A percentile compares a stretch with the other conserved stretches of the same genome.
These are phyloP conservation scores for Ophiognomonia clavigignenti-juglandacearum DNA, from an alignment of 2,329 filamentous ascomycete genomes.

Conservation along the genomic window DNA sequence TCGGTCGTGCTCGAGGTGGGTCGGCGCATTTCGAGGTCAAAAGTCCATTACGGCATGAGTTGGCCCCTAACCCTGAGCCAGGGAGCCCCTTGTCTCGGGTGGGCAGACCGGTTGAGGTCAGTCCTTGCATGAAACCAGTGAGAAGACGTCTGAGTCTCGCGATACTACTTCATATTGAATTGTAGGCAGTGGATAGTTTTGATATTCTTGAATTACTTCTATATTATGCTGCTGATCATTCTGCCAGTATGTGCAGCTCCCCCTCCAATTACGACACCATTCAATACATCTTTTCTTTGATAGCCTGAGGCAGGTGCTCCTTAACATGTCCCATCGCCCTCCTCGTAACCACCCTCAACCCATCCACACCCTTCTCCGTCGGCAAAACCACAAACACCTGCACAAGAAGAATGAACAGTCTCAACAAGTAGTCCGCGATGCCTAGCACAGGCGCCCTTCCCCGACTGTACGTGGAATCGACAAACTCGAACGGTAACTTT, in stretches of 20 bases:
- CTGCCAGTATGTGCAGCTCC: no score
- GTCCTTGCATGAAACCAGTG: no score
- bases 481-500: slow-evolving; percentile 66
- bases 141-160: no score
- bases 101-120: no score
- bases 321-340: slow-evolving; percentile 20
- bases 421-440: slow-evolving; percentile 50
- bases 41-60: background rate
- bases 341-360: slow-evolving; percentile 8
- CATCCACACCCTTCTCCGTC: slow-evolving; percentile 32
- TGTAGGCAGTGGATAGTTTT: no score
- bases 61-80: background rate
- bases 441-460: slow-evolving; percentile 54
- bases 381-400: slow-evolving; percentile 48
- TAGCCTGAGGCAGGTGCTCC: slow-evolving; percentile 14
- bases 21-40: slow-evolving; percentile 20
- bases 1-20: slow-evolving; percentile 17
- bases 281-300: slow-evolving; percentile 18
- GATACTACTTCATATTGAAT: no score
- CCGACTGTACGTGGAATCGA: slow-evolving; percentile 63
- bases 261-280: no score
- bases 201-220: no score
- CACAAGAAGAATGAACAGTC: slow-evolving; percentile 49
- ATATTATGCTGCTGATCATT: no score
- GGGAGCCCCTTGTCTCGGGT: no score